Evolutionary conservation across 176 grass and related monocot species (phyloP).

Genomic region (Puya raimondii): DNA sequence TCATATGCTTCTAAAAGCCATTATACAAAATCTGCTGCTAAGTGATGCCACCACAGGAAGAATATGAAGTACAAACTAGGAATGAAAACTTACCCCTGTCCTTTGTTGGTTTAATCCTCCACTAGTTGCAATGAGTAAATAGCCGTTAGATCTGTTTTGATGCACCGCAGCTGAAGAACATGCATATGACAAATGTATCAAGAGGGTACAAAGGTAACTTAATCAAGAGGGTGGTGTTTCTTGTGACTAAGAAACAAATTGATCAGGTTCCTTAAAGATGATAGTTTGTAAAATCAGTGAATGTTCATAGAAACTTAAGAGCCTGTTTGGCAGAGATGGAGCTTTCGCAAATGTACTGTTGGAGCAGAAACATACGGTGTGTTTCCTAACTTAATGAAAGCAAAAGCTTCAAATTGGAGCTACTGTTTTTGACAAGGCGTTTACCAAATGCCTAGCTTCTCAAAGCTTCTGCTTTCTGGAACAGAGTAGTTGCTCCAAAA

Average conservation of each 20-base stretch:
- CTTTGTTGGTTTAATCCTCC: constrained; percentile 92
- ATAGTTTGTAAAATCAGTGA: no score
- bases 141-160: constrained; percentile 70
- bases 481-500: no score
- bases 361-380: no score
- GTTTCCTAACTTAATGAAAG: no score
- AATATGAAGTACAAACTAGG: constrained; percentile 17
- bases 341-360: no score
- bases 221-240: background rate
- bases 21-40: background rate
- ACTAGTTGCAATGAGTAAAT: constrained; percentile 87
- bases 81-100: constrained; percentile 49
- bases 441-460: no score
- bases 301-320: no score
- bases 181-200: constrained; percentile 7
- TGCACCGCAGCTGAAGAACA: constrained; percentile 54
- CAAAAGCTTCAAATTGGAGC: no score
- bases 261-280: background rate
- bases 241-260: background rate
- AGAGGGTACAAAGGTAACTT: background rate
- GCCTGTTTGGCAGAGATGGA: no score
- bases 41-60: constrained; percentile 35
- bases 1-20: background rate
- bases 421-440: no score
- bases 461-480: no score